Evolutionary conservation across 306 rosid genomes (phyloP).

Genomic region (Hippophae rhamnoides): DNA sequence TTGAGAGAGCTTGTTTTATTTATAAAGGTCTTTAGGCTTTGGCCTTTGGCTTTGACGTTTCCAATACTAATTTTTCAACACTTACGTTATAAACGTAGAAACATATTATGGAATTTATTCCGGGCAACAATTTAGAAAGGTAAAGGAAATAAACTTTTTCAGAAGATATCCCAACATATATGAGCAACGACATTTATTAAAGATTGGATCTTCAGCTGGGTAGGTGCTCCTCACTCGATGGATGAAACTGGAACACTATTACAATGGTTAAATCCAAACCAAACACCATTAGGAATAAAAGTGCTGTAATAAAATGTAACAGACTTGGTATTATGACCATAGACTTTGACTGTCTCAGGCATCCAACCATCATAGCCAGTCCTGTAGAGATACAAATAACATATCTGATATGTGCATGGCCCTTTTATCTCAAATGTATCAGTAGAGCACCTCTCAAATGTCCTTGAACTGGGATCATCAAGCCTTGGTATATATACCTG

Average conservation of each 20-base stretch:
- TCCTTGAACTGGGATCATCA: conserved; percentile 45
- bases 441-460: conserved; percentile 75
- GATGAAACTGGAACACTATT: conserved; percentile 19
- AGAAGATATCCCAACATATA: no score
- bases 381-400: conserved; percentile 61
- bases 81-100: no score
- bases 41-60: no score
- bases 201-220: conserved; percentile 4
- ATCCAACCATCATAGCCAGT: conserved; percentile 79
- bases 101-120: no score
- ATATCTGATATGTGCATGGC: conserved; percentile 58
- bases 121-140: no score
- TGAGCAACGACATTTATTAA: no score
- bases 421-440: conserved; percentile 63
- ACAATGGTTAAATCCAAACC: conserved; percentile 73
- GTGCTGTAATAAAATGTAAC: conserved; percentile 43
- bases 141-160: no score
- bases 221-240: neutral
- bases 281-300: conserved; percentile 43
- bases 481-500: conserved; percentile 67
- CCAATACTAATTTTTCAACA: no score
- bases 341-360: conserved; percentile 52
- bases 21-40: no score
- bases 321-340: conserved; percentile 27
- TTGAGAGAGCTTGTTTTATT: no score